phyloP scores from a whole-genome alignment of 768 basidiomycete genomes.

The Mycena kentingensis region DNA sequence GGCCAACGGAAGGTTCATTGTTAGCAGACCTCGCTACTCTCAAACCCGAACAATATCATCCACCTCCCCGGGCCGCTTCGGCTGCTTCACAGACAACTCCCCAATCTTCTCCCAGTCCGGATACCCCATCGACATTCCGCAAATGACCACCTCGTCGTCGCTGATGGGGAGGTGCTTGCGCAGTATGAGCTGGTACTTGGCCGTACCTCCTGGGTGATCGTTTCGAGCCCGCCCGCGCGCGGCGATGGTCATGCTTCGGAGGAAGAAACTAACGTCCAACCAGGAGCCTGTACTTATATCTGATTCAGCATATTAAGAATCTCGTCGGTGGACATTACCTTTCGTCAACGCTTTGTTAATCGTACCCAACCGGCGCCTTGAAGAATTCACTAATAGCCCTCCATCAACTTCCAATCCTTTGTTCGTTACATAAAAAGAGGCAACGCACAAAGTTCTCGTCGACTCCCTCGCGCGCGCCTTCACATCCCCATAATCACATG shows the following conservation, averaged over 20 bases:
- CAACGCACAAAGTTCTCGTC: constrained; percentile 15
- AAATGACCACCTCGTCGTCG: constrained; percentile 18
- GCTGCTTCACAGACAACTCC: constrained; percentile 12
- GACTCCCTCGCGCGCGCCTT: constrained; percentile 13
- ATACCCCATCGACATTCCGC: constrained; percentile 20
- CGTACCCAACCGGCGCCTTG: constrained; percentile 20
- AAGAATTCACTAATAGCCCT: constrained; percentile 15
- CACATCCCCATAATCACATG: constrained; percentile 14
- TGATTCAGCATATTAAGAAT: too few relatives aligned
- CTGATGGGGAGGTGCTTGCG: constrained; percentile 14
- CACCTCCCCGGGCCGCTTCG: constrained; percentile 22
- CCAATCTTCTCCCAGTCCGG: constrained; percentile 21
- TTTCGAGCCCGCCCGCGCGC: constrained; percentile 24
- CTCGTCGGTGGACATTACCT: too few relatives aligned
- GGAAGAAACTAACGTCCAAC: constrained; percentile 13
- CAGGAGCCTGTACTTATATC: not conserved
- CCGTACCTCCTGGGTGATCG: constrained; percentile 13
- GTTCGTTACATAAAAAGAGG: too few relatives aligned
- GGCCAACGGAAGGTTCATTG: too few relatives aligned
- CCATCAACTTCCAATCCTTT: not conserved
- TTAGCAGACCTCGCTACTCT: too few relatives aligned
- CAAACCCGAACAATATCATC: constrained; percentile 20
- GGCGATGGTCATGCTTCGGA: constrained; percentile 21
- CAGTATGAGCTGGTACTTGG: constrained; percentile 20
- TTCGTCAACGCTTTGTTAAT: constrained; percentile 21